phyloP scores from a whole-genome alignment of 306 rosid genomes.

The Astragalus glycyphyllos region DNA sequence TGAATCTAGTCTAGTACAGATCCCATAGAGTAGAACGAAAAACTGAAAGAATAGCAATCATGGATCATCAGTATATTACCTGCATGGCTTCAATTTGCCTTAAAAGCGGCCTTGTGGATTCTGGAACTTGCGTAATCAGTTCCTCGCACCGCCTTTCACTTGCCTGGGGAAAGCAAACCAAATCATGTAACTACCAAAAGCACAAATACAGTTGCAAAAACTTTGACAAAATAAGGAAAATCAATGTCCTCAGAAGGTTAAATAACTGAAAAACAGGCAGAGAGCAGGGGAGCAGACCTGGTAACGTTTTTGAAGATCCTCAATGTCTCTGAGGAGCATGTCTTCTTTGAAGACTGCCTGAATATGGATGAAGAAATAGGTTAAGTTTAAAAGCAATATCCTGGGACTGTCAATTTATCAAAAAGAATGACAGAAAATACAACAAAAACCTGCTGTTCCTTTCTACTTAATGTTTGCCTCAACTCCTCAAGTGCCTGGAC shows the following conservation, averaged over 20 bases:
- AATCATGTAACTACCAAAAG: slow-evolving; percentile 43
- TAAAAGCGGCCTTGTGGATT: slow-evolving; percentile 96
- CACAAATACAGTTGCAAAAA: slow-evolving; percentile 20
- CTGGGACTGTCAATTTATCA: slow-evolving; percentile 35
- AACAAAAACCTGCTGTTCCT: slow-evolving; percentile 89
- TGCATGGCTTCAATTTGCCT: slow-evolving; percentile 99
- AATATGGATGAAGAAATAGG: slow-evolving; percentile 33
- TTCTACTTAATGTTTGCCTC: slow-evolving; percentile 91
- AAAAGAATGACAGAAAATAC: slow-evolving; percentile 34
- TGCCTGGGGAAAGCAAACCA: slow-evolving; percentile 63
- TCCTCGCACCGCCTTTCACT: slow-evolving; percentile 99
- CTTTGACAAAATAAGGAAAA: slow-evolving; percentile 38
- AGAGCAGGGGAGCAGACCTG: slow-evolving; percentile 64
- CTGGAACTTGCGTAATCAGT: slow-evolving; percentile 95
- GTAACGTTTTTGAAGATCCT: slow-evolving; percentile 95
- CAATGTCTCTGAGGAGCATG: slow-evolving; percentile 85
- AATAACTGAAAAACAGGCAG: slow-evolving; percentile 33
- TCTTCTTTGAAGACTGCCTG: slow-evolving; percentile 96
- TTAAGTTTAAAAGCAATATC: slow-evolving; percentile 25
- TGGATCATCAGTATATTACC: slow-evolving; percentile 53
- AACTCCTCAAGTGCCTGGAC: slow-evolving; percentile 96
- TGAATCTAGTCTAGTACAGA: slow-evolving; percentile 43
- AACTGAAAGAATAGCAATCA: slow-evolving; percentile 33
- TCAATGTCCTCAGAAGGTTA: slow-evolving; percentile 6
- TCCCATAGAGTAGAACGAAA: slow-evolving; percentile 39